Evolutionary conservation across 2,329 filamentous ascomycete species (phyloP).

Genomic region (Penicillium aurantiogriseum): DNA sequence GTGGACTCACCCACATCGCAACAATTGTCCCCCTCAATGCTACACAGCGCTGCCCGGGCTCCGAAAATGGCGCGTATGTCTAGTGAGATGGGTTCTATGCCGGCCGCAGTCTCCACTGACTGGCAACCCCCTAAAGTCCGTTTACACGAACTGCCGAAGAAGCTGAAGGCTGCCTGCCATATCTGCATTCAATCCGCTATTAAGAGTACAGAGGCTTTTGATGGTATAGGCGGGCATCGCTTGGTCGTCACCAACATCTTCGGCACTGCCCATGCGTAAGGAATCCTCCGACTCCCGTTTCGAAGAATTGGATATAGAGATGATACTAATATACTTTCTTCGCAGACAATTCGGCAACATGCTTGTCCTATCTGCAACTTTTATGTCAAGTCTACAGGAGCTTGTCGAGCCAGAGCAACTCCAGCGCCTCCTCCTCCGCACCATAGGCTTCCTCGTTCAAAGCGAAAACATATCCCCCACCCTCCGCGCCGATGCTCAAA

Average conservation of each 20-base stretch:
- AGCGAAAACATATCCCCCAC: slow-evolving; percentile 73
- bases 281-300: neutral
- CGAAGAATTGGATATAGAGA: too few relatives aligned
- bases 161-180: slow-evolving; percentile 33
- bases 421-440: slow-evolving; percentile 64
- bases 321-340: slow-evolving; percentile 23
- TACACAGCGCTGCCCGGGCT: slow-evolving; percentile 25
- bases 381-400: slow-evolving; percentile 62
- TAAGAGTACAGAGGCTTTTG: slow-evolving; percentile 8
- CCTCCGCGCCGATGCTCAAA: slow-evolving; percentile 69
- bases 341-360: slow-evolving; percentile 93
- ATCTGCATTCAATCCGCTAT: slow-evolving; percentile 5
- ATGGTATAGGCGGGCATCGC: slow-evolving; percentile 6
- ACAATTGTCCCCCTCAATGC: slow-evolving; percentile 38
- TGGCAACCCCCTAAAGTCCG: slow-evolving; percentile 20
- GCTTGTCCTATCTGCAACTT: slow-evolving; percentile 81
- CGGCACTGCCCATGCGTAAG: slow-evolving; percentile 12
- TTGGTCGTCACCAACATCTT: slow-evolving; percentile 10
- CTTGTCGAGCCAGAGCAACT: slow-evolving; percentile 60
- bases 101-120: slow-evolving; percentile 5
- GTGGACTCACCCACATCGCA: slow-evolving; percentile 39
- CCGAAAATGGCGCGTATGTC: slow-evolving; percentile 32
- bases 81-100: slow-evolving; percentile 36
- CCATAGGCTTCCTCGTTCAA: slow-evolving; percentile 71
- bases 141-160: slow-evolving; percentile 35